Evolutionary conservation across 2,329 filamentous ascomycete species (phyloP).

Genomic region (Reticulascus tulasneorum): DNA sequence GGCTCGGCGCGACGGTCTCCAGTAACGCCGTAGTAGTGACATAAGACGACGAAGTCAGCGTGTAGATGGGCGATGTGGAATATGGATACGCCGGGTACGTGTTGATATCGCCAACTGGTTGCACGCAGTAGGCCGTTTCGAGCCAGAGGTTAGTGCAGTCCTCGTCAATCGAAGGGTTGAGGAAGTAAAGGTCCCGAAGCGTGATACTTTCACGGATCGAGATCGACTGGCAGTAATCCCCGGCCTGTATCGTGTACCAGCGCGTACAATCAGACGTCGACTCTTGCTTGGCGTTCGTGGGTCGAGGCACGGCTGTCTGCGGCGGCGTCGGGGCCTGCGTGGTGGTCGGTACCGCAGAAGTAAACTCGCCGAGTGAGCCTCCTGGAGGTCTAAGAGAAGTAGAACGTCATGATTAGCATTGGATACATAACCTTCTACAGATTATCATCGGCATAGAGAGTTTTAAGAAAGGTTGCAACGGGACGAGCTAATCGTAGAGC

Average conservation of each 20-base stretch:
- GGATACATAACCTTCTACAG: too few relatives aligned
- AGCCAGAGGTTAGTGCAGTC: neutral
- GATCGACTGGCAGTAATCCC: neutral
- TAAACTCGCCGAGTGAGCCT: neutral
- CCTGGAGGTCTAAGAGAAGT: neutral
- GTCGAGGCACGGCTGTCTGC: too few relatives aligned
- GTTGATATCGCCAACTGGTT: constrained; percentile 10
- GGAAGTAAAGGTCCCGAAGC: neutral
- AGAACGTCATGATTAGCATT: too few relatives aligned
- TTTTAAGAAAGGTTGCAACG: too few relatives aligned
- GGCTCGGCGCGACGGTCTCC: neutral
- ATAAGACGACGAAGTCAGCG: neutral
- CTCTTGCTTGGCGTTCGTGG: too few relatives aligned
- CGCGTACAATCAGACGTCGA: too few relatives aligned
- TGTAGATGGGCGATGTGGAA: neutral
- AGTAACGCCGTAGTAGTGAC: neutral
- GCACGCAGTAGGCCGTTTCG: neutral
- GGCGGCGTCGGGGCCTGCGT: too few relatives aligned
- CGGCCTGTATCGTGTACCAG: too few relatives aligned
- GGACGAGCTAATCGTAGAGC: too few relatives aligned
- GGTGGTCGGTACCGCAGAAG: neutral
- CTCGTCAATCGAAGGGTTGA: neutral
- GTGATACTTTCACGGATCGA: neutral
- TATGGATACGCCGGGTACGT: constrained; percentile 4
- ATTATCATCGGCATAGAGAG: too few relatives aligned